Percentiles rank a stretch among this genome's conserved stretches.
Evolutionary conservation across 306 rosid genomes (phyloP).

Genomic region (Adenanthera pavonina): DNA sequence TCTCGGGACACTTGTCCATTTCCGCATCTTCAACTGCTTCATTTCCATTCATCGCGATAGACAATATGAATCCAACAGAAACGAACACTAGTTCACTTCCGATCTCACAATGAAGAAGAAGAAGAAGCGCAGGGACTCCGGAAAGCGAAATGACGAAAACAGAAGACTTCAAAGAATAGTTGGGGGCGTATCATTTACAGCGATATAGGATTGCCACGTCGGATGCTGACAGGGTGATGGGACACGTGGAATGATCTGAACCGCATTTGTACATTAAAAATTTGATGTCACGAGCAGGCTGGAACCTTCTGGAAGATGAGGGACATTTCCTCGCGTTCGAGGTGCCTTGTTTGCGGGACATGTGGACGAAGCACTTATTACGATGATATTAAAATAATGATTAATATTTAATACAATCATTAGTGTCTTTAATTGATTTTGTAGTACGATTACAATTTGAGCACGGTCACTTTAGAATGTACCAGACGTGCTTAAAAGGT

Average conservation of each 20-base stretch:
- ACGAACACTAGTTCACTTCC: background rate
- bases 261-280: constrained; percentile 33
- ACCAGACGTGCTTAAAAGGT: constrained; percentile 30
- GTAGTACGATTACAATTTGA: background rate
- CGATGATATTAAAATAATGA: background rate
- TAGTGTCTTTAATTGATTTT: background rate
- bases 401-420: constrained; percentile 25
- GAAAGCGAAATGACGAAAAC: background rate
- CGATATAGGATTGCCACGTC: constrained; percentile 54
- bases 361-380: constrained; percentile 20
- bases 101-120: constrained; percentile 10
- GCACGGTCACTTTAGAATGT: constrained; percentile 24
- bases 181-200: constrained; percentile 51
- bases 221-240: constrained; percentile 43
- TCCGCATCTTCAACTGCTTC: constrained; percentile 47
- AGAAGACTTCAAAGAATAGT: background rate
- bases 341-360: constrained; percentile 32
- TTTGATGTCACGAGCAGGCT: constrained; percentile 13
- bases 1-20: constrained; percentile 49
- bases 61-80: background rate
- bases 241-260: constrained; percentile 58
- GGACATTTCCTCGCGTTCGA: constrained; percentile 22
- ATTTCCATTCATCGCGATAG: constrained; percentile 55
- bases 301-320: constrained; percentile 65
- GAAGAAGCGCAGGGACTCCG: constrained; percentile 20